Conservation (phyloP, 345 rosid species). For the Excoecaria cochinchinensis region DNA sequence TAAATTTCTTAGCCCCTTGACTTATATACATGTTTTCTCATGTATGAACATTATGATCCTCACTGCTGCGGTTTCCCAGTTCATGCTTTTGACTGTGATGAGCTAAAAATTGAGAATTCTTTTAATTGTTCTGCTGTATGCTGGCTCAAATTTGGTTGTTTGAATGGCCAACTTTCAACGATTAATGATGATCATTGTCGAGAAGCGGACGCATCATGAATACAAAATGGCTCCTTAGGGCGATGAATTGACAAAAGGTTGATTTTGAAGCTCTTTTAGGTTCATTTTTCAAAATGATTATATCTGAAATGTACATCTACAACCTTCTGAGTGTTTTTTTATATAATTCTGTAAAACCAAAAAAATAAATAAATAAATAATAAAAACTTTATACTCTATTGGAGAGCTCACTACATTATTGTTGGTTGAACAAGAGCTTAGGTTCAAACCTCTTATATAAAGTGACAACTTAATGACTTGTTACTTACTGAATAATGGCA, state of each 20-base stretch:
- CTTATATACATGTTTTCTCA: background rate
- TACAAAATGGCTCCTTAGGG: background rate
- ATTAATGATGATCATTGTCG: background rate
- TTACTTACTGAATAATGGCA: too few species aligned
- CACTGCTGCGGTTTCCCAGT: too few species aligned
- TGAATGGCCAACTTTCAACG: background rate
- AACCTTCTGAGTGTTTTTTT: too few species aligned
- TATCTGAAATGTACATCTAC: too few species aligned
- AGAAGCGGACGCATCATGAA: background rate
- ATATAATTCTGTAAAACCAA: too few species aligned
- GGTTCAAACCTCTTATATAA: background rate
- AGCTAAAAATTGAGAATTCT: background rate
- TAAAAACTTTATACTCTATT: background rate
- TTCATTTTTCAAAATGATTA: too few species aligned
- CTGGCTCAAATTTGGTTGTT: background rate
- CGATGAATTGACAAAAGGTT: background rate
- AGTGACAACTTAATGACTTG: background rate
- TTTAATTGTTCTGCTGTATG: background rate
- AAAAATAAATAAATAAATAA: too few species aligned
- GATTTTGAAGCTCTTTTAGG: background rate
- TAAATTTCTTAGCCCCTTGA: background rate
- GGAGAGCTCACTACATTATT: background rate
- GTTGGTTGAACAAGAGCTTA: background rate
- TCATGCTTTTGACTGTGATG: too few species aligned
- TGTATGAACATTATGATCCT: background rate